Conservation (phyloP, 805 yeast species). For the Saccharomycopsis selenospora region DNA sequence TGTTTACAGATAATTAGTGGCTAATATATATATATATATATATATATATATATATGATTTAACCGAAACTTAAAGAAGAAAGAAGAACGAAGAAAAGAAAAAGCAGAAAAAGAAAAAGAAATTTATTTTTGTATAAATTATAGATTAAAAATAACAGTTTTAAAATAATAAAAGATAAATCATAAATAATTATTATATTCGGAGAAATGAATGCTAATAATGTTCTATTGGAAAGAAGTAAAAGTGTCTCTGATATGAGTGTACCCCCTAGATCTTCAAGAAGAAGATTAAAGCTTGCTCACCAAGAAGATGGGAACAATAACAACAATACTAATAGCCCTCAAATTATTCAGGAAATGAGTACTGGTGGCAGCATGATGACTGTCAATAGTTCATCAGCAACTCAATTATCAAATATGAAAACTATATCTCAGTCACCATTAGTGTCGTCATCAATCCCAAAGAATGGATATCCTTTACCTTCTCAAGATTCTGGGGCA, state of each 20-base stretch:
- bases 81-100: no score
- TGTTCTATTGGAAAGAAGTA: neutral
- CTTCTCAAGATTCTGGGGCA: no score
- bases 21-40: no score
- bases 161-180: neutral
- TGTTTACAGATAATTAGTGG: no score
- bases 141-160: no score
- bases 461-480: no score
- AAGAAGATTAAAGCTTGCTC: neutral
- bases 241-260: constrained; percentile 1
- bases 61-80: no score
- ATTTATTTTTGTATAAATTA: neutral
- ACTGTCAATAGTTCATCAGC: neutral
- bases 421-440: neutral
- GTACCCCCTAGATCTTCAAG: neutral
- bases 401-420: neutral
- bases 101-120: neutral
- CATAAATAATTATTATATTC: neutral
- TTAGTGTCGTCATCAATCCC: neutral
- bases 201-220: neutral
- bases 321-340: neutral
- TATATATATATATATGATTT: no score
- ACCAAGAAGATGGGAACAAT: neutral
- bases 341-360: no score
- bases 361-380: no score